Base-by-base conservation (phyloP, 768 basidiomycete genomes). In the Amanita subjunquillea region DNA sequence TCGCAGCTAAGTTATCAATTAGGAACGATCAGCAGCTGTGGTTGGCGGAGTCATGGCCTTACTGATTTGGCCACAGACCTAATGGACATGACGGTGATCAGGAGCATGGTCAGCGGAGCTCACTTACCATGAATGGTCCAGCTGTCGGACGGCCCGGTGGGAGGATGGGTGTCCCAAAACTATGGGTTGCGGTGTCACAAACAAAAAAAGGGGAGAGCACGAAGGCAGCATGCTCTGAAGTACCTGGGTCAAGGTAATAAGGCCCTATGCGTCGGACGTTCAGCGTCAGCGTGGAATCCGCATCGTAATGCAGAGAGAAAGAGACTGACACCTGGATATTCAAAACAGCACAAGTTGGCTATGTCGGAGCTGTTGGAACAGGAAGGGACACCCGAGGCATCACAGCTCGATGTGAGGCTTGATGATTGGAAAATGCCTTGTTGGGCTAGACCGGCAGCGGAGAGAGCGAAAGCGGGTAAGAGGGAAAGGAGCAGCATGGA, bases 71-170 rank as follows among this genome's bases (percentile, higher is more conserved):
- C 50, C 50, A 51, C 4, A 51, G 10, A 4, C 49, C 49, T 50
- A 8, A 17, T 29, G 17, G 25, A 6, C 27, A 7, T 27, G 30
- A 29, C 22, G 3, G n/a, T 17, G 2, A 15, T 15, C 7, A 22
- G 42, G 22, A 27, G 40, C 13, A 22, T 15, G 37, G 41, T 7
- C 30, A 30, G 25, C 27, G 25, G 17, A 9, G 58, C 70, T 45
- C 48, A 59, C 71, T 48, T 49, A 77, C 80, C 77, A 47, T 79
- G 79, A 53, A 81, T 76, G 1, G 78, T 82, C 79, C 81, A 83
- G 58, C 73, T 74, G 55, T 78, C 57, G 2, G 59, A 59, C 6
- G 81, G 81, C 7, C 81, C 79, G 10, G 70, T 72, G 8, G 69
- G 47, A 0, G 76, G 71, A 27, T 73, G 55, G 1, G 72, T 76